Evolutionary conservation across 495 filamentous ascomycete species (phyloP), one percentile per base, ranked within the genome.

Genomic region (Xylaria scruposa): DNA sequence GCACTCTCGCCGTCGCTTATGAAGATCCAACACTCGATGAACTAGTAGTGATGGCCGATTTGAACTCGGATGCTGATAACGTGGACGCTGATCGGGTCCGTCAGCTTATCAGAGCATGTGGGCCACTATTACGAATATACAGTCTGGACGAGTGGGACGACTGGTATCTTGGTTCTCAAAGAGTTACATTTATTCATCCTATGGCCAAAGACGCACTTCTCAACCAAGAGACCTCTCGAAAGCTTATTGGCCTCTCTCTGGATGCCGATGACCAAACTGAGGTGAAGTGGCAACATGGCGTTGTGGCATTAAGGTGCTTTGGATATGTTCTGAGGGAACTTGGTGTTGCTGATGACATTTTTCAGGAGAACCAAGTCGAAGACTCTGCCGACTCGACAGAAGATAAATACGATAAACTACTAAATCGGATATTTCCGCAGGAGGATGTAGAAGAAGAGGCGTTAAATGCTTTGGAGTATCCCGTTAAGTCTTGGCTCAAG

Each of bases 181-280:
- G 51, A 17, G 51, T 54, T 0, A 54, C 51, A 54, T 54, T 54
- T 13, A 54, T 54, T 21, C 51, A 54, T 12, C 51, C 51, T 17
- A 54, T 54, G 51, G 51, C 51, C 21, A 54, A 54, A 54, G 51
- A 54, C 51, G 51, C 51, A 8, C 51, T 54, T 21, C 26, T 54
- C 21, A 54, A 8, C 4, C 51, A 54, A 26, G 51, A 10, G 21
- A 54, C 51, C 9, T 54, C 51, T 17, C 51, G 51, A 24, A 54
- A 54, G 51, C 51, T 54, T 7, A 24, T 54, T 26, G 51, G 51
- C 26, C 51, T 54, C 51, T 24, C 51, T 13, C 21, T 13, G n/a
- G 21, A 54, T 54, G 51, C 4, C 0, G 21, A 54, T 13, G 51
- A 54, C 21, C n/a, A 54, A 13, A 54, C 51, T 9, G 21, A 54